Conservation (phyloP, 768 basidiomycete genomes). For the Cubamyces lactineus region DNA sequence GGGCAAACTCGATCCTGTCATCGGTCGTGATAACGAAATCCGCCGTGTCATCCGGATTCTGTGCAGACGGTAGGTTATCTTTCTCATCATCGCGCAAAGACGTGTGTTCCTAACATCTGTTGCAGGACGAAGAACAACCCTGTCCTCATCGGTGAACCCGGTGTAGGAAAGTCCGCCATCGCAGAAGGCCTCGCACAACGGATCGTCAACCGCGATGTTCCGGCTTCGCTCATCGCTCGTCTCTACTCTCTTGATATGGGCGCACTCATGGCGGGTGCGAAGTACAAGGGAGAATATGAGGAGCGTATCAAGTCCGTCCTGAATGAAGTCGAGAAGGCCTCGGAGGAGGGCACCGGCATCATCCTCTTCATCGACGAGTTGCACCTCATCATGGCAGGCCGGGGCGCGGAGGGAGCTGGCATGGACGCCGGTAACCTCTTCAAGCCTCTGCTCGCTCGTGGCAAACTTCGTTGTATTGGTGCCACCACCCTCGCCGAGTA, state of each 20-base stretch:
- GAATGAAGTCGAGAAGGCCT: constrained; percentile 89
- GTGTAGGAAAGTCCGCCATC: constrained; percentile 95
- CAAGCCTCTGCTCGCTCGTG: constrained; percentile 90
- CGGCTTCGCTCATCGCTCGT: constrained; percentile 68
- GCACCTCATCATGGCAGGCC: constrained; percentile 92
- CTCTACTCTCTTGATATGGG: constrained; percentile 93
- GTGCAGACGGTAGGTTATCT: constrained; percentile 62
- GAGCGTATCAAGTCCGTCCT: constrained; percentile 93
- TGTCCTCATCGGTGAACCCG: constrained; percentile 93
- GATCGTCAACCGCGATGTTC: constrained; percentile 93
- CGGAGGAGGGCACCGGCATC: constrained; percentile 74
- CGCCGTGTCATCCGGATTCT: constrained; percentile 82
- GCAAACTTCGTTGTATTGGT: constrained; percentile 77
- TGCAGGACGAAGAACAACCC: constrained; percentile 93
- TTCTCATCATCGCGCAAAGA: background rate
- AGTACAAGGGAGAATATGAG: constrained; percentile 96
- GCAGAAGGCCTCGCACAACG: constrained; percentile 95
- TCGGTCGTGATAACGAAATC: constrained; percentile 92
- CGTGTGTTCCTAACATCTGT: constrained; percentile 20
- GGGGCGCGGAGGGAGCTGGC: constrained; percentile 79
- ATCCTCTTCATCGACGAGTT: constrained; percentile 96
- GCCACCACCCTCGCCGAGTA: constrained; percentile 95
- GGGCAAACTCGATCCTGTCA: constrained; percentile 95
- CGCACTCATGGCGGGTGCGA: constrained; percentile 90
- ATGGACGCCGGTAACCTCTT: constrained; percentile 95